Base-by-base conservation (phyloP, 2,329 filamentous ascomycete species). In the Talaromyces amestolkiae region DNA sequence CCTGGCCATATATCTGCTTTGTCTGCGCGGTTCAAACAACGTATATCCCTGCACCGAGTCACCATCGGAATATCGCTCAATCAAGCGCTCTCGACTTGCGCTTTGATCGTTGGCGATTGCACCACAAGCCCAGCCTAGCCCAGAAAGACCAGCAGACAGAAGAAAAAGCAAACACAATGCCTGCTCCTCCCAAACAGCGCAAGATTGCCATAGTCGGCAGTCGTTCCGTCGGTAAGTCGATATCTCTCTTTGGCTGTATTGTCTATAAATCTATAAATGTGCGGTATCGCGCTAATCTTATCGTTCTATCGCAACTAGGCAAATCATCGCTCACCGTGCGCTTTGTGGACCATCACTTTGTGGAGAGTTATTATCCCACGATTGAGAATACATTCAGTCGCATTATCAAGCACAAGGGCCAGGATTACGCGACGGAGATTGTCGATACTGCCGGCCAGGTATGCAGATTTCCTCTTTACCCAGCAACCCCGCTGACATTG, bases 361-460 rank as follows among this genome's bases (percentile, higher is more conserved):
- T 99, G 75, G 95, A 99, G 79, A 96, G 91, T 79, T 99, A 99
- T 81, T 99, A 99, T 79, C 95, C 95, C 41, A 99, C 95, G 47
- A 98, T 99, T 74, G 95, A 99, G 80, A 99, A 98, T 79, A 98
- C 94, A 2, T 99, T 99, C 78, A 96, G 91, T 83, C 96, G 96
- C 79, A 89, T 93, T 71, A 97, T 99, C 78, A 91, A 92, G 73
- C 90, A 91, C 79, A 96, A 95, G 80, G 90, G 91, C 60, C 92
- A 97, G 79, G 95, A 98, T 70, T 99, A 89, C 79, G 89, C 91
- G 61, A 97, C 93, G 13, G 95, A 99, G 82, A 98, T 99, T 74
- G 95, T 99, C 77, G 95, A 99, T 77, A 99, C 95, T 33, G 95
- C 95, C 62, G 95, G 95, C 67, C 93, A 97, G 85, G 91, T 93